Conservation (phyloP, 129 eudicot genomes). For the Centaurea solstitialis region DNA sequence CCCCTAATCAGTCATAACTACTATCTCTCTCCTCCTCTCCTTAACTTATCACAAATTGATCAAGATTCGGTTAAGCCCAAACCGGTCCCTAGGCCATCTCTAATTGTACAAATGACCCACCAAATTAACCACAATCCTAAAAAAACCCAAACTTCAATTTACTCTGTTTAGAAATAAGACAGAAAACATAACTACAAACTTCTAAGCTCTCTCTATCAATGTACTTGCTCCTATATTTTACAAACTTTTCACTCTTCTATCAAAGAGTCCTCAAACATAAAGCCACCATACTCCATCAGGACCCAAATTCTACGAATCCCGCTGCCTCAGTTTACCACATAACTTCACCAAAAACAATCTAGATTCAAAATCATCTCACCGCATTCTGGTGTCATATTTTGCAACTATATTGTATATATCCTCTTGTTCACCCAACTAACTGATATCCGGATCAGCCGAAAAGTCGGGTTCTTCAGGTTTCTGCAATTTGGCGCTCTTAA, state of each 20-base stretch:
- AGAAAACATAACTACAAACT: not conserved
- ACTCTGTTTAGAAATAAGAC: not conserved
- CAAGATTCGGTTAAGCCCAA: not conserved
- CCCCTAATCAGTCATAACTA: no score
- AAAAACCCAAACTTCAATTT: not conserved
- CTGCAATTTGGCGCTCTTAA: conserved; percentile 62
- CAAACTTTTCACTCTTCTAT: conserved; percentile 10
- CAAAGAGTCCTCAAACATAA: not conserved
- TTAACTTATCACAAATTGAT: not conserved
- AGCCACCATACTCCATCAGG: not conserved
- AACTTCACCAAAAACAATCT: conserved; percentile 28
- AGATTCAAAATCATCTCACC: conserved; percentile 11
- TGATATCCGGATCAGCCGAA: conserved; percentile 65
- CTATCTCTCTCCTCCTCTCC: no score
- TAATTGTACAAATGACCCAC: not conserved
- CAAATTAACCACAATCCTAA: not conserved
- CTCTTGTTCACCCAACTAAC: conserved; percentile 25
- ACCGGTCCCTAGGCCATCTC: not conserved
- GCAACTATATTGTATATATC: conserved; percentile 2
- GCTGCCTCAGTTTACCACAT: not conserved
- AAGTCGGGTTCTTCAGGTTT: conserved; percentile 99
- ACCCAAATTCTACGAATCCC: conserved; percentile 1
- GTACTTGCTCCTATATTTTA: conserved; percentile 21
- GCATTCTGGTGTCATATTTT: not conserved
- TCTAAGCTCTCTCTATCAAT: conserved; percentile 4